Conservation (phyloP, 148 eudicot species). For the Tetragonia tetragonoides region DNA sequence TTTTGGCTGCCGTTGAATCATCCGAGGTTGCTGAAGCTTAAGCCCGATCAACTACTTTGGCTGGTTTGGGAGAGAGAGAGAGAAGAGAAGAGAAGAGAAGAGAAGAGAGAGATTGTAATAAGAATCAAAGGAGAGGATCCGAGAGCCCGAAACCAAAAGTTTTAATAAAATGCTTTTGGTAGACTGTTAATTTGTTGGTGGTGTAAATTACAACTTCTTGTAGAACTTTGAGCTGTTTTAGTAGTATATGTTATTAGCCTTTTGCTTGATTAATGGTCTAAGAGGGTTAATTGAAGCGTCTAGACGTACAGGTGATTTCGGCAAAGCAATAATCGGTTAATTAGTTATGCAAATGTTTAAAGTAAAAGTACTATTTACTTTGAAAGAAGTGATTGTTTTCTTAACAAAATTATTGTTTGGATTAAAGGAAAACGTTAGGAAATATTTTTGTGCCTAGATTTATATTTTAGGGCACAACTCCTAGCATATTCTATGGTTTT, state of each 20-base stretch:
- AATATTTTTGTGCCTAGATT: no score
- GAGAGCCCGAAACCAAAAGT: slow-evolving; percentile 4
- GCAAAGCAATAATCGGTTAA: no score
- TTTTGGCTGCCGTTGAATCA: slow-evolving; percentile 52
- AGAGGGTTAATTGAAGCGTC: background rate
- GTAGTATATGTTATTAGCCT: background rate
- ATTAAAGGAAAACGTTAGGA: no score
- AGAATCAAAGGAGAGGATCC: slow-evolving; percentile 7
- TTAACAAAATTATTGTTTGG: no score
- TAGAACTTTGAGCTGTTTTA: slow-evolving; percentile 21
- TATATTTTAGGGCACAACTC: no score
- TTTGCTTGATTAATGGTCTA: background rate
- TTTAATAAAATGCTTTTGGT: background rate
- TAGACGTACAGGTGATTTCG: no score
- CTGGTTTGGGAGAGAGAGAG: background rate
- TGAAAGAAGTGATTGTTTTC: no score
- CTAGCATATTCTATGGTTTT: no score
- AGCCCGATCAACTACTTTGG: background rate
- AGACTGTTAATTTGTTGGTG: background rate
- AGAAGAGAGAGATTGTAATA: background rate
- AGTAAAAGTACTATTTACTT: no score
- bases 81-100: background rate
- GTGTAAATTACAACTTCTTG: slow-evolving; percentile 22
- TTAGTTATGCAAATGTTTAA: no score
- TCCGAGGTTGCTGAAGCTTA: slow-evolving; percentile 49